A percentile compares a stretch with the other conserved stretches of the same genome.
phyloP scores from a whole-genome alignment of 345 rosid species.

The Hibiscus tridactylites region DNA sequence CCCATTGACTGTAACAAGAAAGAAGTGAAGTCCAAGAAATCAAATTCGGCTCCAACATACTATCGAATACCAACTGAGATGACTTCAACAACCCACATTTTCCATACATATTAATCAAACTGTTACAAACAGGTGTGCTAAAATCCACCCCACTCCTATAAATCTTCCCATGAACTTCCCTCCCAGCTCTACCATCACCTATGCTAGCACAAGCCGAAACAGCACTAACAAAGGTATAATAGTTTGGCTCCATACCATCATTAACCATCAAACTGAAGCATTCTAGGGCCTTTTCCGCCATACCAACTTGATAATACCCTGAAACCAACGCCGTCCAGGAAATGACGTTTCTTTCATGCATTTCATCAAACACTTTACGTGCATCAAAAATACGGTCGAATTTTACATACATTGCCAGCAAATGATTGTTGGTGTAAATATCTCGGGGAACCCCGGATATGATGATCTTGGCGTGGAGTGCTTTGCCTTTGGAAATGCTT shows the following conservation, averaged over 20 bases:
- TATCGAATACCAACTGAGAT: conserved; percentile 20
- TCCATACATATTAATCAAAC: conserved; percentile 28
- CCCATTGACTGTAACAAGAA: conserved; percentile 23
- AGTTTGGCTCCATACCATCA: conserved; percentile 17
- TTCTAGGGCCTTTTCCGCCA: conserved; percentile 7
- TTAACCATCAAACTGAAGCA: conserved; percentile 15
- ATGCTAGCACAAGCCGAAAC: conserved; percentile 24
- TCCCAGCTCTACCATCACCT: conserved; percentile 23
- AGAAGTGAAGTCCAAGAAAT: conserved; percentile 30
- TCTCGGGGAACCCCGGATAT: conserved; percentile 17
- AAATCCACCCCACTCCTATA: conserved; percentile 22
- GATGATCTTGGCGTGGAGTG: conserved; percentile 23
- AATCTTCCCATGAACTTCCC: conserved; percentile 21
- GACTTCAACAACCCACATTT: conserved; percentile 24
- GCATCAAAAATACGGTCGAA: conserved; percentile 17
- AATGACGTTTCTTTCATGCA: conserved; percentile 20
- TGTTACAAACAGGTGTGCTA: conserved; percentile 20
- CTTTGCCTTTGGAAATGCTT: conserved; percentile 18
- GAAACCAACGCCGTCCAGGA: conserved; percentile 26
- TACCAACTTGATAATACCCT: conserved; percentile 20
- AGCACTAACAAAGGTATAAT: conserved; percentile 17
- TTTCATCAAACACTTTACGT: conserved; percentile 16
- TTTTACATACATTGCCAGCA: conserved; percentile 18
- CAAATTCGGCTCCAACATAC: conserved; percentile 12
- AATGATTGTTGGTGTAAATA: conserved; percentile 20